Evolutionary conservation across 805 yeast genomes (phyloP).

Genomic region (Candida lessepsii): DNA sequence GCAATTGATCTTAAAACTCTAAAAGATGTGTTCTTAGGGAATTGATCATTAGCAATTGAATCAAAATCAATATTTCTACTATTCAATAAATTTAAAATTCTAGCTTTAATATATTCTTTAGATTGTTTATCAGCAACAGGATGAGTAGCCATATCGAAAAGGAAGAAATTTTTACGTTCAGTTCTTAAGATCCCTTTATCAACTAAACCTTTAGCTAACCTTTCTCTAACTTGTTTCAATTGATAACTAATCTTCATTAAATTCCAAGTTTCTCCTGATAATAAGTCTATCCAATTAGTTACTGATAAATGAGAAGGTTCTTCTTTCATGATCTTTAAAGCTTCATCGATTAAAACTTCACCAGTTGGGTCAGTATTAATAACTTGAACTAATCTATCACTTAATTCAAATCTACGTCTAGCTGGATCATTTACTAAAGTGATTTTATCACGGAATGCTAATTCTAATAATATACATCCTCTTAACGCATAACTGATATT

Average conservation of each 20-base stretch:
- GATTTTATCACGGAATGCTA: slow-evolving; percentile 88
- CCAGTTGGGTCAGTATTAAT: slow-evolving; percentile 87
- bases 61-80: slow-evolving; percentile 62
- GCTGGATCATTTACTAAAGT: slow-evolving; percentile 90
- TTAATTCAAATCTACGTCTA: slow-evolving; percentile 80
- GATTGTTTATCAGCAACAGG: slow-evolving; percentile 86
- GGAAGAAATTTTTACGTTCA: slow-evolving; percentile 88
- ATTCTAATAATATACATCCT: slow-evolving; percentile 88
- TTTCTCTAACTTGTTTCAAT: slow-evolving; percentile 93
- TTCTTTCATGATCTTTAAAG: slow-evolving; percentile 82
- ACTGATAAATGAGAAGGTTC: slow-evolving; percentile 79
- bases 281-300: slow-evolving; percentile 87
- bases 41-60: slow-evolving; percentile 47
- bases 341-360: slow-evolving; percentile 91
- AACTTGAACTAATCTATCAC: slow-evolving; percentile 86
- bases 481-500: slow-evolving; percentile 93
- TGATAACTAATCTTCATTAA: slow-evolving; percentile 91
- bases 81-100: slow-evolving; percentile 69
- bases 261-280: slow-evolving; percentile 97
- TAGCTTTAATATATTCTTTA: slow-evolving; percentile 74
- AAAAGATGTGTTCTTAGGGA: slow-evolving; percentile 67
- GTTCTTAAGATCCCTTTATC: slow-evolving; percentile 96
- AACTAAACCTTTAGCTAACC: slow-evolving; percentile 93
- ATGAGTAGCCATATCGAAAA: slow-evolving; percentile 98
- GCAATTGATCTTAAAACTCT: slow-evolving; percentile 75